Percentiles rank a stretch among this genome's conserved stretches.
Evolutionary conservation across 140 eudicot genomes (phyloP).

Genomic region (Erigeron philadelphicus): DNA sequence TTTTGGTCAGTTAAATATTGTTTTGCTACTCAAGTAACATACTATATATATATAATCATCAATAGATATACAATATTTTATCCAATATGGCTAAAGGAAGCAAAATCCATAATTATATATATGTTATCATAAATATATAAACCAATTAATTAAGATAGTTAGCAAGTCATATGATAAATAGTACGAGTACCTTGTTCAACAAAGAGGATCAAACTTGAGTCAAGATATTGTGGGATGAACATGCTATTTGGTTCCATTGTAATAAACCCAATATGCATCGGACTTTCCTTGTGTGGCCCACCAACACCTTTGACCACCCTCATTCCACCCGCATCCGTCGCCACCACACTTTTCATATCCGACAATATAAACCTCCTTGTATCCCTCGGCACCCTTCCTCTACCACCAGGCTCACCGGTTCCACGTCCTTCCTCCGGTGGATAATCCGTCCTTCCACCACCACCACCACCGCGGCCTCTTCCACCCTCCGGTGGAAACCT

Average conservation of each 20-base stretch:
- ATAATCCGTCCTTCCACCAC: constrained; percentile 13
- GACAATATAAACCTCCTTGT: constrained; percentile 42
- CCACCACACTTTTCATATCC: constrained; percentile 46
- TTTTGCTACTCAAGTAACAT: too few relatives aligned
- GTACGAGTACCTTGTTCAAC: constrained; percentile 50
- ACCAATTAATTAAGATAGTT: too few relatives aligned
- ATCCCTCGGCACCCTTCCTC: constrained; percentile 27
- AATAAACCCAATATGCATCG: constrained; percentile 78
- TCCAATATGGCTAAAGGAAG: too few relatives aligned
- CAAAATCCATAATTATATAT: too few relatives aligned
- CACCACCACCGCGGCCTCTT: constrained; percentile 8
- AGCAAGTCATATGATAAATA: too few relatives aligned
- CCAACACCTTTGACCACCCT: constrained; percentile 62
- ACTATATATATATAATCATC: too few relatives aligned
- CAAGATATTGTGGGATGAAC: constrained; percentile 83
- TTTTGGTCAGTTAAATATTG: too few relatives aligned
- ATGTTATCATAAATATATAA: too few relatives aligned
- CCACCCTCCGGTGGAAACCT: constrained; percentile 14
- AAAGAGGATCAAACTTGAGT: constrained; percentile 64
- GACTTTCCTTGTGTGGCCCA: constrained; percentile 27
- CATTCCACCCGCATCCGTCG: constrained; percentile 73
- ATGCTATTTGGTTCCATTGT: constrained; percentile 81
- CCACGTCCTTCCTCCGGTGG: constrained; percentile 14
- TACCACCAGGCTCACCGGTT: constrained; percentile 9
- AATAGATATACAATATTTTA: too few relatives aligned